Evolutionary conservation across 2,329 filamentous ascomycete genomes (phyloP).

Genomic region (Dactylonectria macrodidyma): DNA sequence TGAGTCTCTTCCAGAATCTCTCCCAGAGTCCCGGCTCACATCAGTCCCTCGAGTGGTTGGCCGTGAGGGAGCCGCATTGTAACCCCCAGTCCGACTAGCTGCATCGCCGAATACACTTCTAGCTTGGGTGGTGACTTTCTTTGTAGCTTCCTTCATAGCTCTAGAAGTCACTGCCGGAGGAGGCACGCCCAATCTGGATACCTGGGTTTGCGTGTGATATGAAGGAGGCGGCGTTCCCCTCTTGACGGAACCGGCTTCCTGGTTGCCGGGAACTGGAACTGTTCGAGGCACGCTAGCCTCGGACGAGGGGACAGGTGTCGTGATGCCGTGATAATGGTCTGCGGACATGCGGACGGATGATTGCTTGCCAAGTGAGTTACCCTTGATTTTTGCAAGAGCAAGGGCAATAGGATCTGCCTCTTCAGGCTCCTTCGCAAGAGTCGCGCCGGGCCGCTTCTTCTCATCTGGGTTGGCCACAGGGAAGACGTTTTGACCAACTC

Average conservation of each 20-base stretch:
- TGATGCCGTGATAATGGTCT: slow-evolving; percentile 93
- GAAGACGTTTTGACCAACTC: slow-evolving; percentile 96
- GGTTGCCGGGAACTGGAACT: slow-evolving; percentile 71
- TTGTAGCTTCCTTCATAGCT: slow-evolving; percentile 95
- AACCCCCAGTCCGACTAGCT: slow-evolving; percentile 53
- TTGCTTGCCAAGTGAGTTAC: slow-evolving; percentile 82
- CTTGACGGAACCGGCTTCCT: slow-evolving; percentile 67
- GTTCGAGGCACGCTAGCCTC: slow-evolving; percentile 60
- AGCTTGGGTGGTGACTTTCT: slow-evolving; percentile 88
- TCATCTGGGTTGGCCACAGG: slow-evolving; percentile 87
- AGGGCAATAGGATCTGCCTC: slow-evolving; percentile 91
- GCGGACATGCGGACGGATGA: slow-evolving; percentile 89
- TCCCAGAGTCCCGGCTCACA: slow-evolving; percentile 28
- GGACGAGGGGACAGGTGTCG: slow-evolving; percentile 79
- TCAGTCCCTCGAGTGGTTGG: slow-evolving; percentile 38
- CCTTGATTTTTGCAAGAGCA: slow-evolving; percentile 93
- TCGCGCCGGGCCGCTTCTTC: slow-evolving; percentile 53
- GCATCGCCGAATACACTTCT: slow-evolving; percentile 79
- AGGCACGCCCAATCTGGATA: slow-evolving; percentile 87
- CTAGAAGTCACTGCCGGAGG: slow-evolving; percentile 92
- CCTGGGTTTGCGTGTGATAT: slow-evolving; percentile 77
- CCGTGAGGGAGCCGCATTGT: slow-evolving; percentile 48
- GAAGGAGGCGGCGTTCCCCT: slow-evolving; percentile 88
- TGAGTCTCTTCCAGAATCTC: slow-evolving; percentile 43
- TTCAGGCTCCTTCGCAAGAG: slow-evolving; percentile 62